phyloP scores from a whole-genome alignment of 2,329 filamentous ascomycete species.

The Phaeoacremonium minimum region DNA sequence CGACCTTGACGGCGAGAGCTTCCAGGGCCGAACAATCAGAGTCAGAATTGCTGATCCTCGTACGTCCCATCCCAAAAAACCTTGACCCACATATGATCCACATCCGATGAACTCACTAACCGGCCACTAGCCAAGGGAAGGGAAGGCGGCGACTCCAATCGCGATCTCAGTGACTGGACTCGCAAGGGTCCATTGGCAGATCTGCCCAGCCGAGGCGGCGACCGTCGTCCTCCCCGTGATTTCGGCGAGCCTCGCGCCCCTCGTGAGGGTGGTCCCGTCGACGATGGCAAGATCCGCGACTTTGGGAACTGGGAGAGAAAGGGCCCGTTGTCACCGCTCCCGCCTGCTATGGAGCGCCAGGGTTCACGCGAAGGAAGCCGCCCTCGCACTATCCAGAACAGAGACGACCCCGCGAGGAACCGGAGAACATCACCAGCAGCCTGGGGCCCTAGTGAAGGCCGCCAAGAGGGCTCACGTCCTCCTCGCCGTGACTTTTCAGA shows the following conservation, averaged over 20 bases:
- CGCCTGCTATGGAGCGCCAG: conserved; percentile 43
- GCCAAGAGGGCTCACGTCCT: conserved; percentile 73
- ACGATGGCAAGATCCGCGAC: conserved; percentile 75
- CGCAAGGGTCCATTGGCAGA: conserved; percentile 71
- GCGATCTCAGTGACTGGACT: conserved; percentile 86
- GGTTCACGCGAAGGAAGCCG: conserved; percentile 52
- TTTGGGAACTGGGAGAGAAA: conserved; percentile 93
- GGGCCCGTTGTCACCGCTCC: conserved; percentile 76
- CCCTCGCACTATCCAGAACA: conserved; percentile 51
- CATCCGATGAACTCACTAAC: conserved; percentile 26
- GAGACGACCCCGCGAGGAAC: conserved; percentile 54
- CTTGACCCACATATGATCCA: conserved; percentile 2
- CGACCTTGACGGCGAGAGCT: conserved; percentile 72
- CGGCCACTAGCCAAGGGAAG: conserved; percentile 72
- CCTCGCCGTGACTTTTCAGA: conserved; percentile 74
- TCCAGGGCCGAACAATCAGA: conserved; percentile 85
- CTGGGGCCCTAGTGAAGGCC: conserved; percentile 63
- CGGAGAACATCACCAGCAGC: conserved; percentile 67
- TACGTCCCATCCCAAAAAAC: conserved; percentile 57
- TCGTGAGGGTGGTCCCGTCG: conserved; percentile 63
- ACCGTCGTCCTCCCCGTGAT: conserved; percentile 43
- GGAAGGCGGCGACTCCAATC: conserved; percentile 58
- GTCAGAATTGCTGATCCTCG: conserved; percentile 97
- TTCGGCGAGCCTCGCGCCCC: conserved; percentile 64
- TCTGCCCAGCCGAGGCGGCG: conserved; percentile 35